These are phyloP conservation scores for Cladosporium sp. DNA, from an alignment of 2,329 filamentous ascomycete species.

Conservation along the genomic window DNA sequence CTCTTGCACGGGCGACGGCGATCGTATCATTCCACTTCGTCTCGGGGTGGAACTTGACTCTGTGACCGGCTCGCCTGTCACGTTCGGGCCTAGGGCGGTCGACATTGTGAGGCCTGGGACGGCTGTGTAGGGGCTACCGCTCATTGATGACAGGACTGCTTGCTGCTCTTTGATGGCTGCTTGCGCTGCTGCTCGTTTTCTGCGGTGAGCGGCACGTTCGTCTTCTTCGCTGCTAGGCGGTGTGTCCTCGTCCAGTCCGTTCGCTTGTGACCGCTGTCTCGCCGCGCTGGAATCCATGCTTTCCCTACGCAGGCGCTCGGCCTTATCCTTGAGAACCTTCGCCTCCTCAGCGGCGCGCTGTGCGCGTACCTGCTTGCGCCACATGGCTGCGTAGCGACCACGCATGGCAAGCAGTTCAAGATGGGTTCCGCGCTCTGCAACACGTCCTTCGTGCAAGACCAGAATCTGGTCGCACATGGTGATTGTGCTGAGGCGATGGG, in stretches of 20 bases:
- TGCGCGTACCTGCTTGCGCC: conserved; percentile 49
- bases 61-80: neutral
- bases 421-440: conserved; percentile 49
- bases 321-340: conserved; percentile 45
- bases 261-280: conserved; percentile 18
- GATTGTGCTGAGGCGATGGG: conserved; percentile 60
- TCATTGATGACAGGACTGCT: neutral
- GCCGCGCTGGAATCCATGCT: conserved; percentile 41
- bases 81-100: neutral
- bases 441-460: conserved; percentile 49
- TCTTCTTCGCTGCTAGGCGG: conserved; percentile 34
- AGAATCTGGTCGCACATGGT: conserved; percentile 53
- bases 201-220: conserved; percentile 19
- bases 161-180: conserved; percentile 7
- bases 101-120: conserved; percentile 8
- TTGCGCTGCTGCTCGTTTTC: neutral
- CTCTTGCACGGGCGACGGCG: conserved; percentile 26
- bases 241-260: conserved; percentile 31
- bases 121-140: neutral
- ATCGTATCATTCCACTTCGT: conserved; percentile 26
- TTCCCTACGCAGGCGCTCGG: conserved; percentile 44
- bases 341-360: conserved; percentile 48
- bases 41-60: conserved; percentile 20
- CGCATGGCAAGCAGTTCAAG: conserved; percentile 45
- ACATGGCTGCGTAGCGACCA: conserved; percentile 47